Evolutionary conservation across 2,329 filamentous ascomycete genomes (phyloP).

Genomic region (Cadophora luteo-olivacea): DNA sequence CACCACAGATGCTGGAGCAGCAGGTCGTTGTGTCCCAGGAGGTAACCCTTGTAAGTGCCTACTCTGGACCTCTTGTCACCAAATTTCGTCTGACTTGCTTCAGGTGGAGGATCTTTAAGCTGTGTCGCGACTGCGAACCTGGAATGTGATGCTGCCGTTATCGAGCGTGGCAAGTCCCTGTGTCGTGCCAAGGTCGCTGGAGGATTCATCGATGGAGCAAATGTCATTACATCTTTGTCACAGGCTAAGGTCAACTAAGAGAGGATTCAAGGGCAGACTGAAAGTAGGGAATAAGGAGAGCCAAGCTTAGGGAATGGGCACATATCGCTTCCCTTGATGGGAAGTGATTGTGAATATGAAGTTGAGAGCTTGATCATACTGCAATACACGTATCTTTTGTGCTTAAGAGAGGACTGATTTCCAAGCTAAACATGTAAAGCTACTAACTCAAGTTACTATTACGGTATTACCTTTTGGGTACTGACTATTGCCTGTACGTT

Average conservation of each 20-base stretch:
- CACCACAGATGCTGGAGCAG: conserved; percentile 16
- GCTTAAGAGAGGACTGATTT: neutral
- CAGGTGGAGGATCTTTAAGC: conserved; percentile 20
- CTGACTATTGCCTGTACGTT: too few relatives aligned
- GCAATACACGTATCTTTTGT: neutral
- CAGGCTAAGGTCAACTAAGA: conserved; percentile 24
- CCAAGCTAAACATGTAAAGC: too few relatives aligned
- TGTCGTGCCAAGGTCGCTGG: conserved; percentile 20
- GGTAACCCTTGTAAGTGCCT: conserved; percentile 18
- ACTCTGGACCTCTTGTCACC: neutral
- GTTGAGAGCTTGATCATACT: conserved; percentile 9
- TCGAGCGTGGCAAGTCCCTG: conserved; percentile 22
- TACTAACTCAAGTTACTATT: too few relatives aligned
- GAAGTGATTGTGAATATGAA: neutral
- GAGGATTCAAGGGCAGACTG: neutral
- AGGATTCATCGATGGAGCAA: conserved; percentile 22
- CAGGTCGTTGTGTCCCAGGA: conserved; percentile 21
- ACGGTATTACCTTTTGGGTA: too few relatives aligned
- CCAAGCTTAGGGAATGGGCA: neutral
- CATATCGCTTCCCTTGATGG: conserved; percentile 11
- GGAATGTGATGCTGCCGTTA: conserved; percentile 19
- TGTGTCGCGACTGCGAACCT: conserved; percentile 20
- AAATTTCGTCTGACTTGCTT: neutral
- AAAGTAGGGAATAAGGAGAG: neutral
- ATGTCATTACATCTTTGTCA: conserved; percentile 20